Conservation (phyloP, 352 stramenopile species). For the Phytopythium ostracodes region DNA sequence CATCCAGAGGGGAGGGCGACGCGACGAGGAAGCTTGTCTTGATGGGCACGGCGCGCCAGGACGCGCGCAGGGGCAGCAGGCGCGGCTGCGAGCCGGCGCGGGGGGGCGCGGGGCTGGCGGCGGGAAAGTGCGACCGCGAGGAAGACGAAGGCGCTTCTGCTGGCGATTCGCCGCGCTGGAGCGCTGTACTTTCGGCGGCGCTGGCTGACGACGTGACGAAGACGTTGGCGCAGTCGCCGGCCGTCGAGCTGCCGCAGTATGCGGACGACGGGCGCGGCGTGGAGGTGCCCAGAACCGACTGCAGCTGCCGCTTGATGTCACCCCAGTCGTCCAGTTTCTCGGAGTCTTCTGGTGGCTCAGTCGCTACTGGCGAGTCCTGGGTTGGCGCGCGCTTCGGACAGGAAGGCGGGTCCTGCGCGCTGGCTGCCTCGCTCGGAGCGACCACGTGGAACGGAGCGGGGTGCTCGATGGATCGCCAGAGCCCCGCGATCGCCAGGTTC, state of each 20-base stretch:
- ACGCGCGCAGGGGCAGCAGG: conserved; percentile 25
- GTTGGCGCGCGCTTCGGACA: not conserved
- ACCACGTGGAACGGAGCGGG: conserved; percentile 9
- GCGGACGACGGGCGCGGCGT: not conserved
- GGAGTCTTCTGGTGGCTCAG: not conserved
- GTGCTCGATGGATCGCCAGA: conserved; percentile 47
- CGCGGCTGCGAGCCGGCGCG: conserved; percentile 44
- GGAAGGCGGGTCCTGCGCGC: not conserved
- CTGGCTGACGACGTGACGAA: not conserved
- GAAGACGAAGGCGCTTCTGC: not conserved
- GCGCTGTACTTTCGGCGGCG: not conserved
- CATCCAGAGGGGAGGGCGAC: not conserved
- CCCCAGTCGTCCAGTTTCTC: conserved; percentile 23
- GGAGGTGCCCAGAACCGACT: conserved; percentile 25
- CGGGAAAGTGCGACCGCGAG: not conserved
- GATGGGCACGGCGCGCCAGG: not conserved
- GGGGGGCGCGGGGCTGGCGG: not conserved
- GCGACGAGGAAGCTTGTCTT: not conserved
- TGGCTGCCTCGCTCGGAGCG: not conserved
- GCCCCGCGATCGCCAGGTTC: conserved; percentile 14
- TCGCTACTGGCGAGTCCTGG: not conserved
- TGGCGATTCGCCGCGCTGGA: not conserved
- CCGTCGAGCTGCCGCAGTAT: not conserved
- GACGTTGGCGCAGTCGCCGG: not conserved
- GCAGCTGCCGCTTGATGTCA: conserved; percentile 29